A percentile compares a stretch with the other conserved stretches of the same genome.
Conservation (phyloP, 352 stramenopile genomes). For the Globisporangium spiculum region DNA sequence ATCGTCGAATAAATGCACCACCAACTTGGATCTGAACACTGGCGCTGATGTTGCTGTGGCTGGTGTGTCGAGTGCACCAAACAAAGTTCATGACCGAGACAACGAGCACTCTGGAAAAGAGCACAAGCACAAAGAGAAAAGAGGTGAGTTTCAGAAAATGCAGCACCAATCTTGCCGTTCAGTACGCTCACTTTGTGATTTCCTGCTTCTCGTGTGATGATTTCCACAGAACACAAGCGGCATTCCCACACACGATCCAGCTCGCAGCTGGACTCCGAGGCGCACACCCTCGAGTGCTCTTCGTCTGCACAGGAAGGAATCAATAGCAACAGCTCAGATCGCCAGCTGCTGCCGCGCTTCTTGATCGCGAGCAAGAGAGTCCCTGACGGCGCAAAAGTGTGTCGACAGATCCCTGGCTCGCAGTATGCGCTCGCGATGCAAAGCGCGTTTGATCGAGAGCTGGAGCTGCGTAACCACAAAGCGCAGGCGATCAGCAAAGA, state of each 20-base stretch:
- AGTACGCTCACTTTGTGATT: neutral
- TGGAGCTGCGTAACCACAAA: conserved; percentile 17
- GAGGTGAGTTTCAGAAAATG: neutral
- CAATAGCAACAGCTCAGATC: conserved; percentile 9
- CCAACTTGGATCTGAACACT: neutral
- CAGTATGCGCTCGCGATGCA: conserved; percentile 30
- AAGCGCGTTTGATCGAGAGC: conserved; percentile 31
- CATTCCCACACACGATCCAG: conserved; percentile 6
- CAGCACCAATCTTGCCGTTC: neutral
- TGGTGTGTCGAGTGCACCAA: neutral
- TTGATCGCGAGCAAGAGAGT: conserved; percentile 30
- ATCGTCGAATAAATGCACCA: neutral
- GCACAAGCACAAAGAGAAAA: conserved; percentile 8
- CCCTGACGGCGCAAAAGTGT: conserved; percentile 14
- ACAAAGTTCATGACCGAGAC: neutral
- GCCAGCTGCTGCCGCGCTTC: conserved; percentile 50
- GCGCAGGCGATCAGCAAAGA: conserved; percentile 1
- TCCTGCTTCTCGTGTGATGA: neutral
- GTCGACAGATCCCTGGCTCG: conserved; percentile 17
- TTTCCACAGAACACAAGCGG: conserved; percentile 8
- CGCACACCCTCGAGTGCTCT: neutral
- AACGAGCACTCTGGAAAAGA: neutral
- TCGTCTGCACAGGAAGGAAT: neutral
- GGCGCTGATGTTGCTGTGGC: neutral
- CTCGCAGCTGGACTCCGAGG: neutral